phyloP scores from a whole-genome alignment of 2,329 filamentous ascomycete species.

The Graphilbum fragrans region DNA sequence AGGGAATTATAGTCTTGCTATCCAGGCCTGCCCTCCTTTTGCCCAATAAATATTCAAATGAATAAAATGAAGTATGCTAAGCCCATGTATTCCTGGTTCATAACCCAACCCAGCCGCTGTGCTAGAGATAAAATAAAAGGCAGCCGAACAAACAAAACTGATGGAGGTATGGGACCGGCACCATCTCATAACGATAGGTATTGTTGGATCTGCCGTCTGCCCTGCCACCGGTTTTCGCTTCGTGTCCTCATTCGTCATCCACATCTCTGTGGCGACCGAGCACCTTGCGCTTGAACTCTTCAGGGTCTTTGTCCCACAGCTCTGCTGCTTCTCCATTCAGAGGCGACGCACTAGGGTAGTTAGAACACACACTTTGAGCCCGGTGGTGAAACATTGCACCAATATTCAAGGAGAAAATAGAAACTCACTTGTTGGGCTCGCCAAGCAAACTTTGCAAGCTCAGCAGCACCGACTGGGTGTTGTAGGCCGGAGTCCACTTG shows the following conservation, averaged over 20 bases:
- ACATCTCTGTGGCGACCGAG: conserved; percentile 49
- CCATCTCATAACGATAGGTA: no score
- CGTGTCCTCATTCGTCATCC: conserved; percentile 41
- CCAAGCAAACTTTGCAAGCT: conserved; percentile 91
- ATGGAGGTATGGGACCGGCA: not conserved
- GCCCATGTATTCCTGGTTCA: conserved; percentile 3
- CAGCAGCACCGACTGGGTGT: conserved; percentile 83
- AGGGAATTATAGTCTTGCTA: no score
- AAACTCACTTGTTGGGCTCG: conserved; percentile 90
- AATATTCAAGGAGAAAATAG: not conserved
- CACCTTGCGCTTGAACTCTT: conserved; percentile 75
- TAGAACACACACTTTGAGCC: no score
- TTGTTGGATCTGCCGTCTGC: not conserved
- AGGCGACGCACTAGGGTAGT: conserved; percentile 63
- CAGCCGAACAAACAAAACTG: conserved; percentile 2
- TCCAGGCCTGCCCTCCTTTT: not conserved
- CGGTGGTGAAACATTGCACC: no score
- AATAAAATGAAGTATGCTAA: conserved; percentile 1
- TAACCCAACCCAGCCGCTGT: conserved; percentile 5
- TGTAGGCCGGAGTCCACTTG: conserved; percentile 97
- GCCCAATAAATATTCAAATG: no score
- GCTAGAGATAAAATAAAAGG: conserved; percentile 7
- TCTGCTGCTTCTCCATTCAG: conserved; percentile 94
- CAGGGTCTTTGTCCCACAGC: conserved; percentile 81
- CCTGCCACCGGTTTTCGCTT: not conserved